phyloP scores from a whole-genome alignment of 2,329 filamentous ascomycete genomes.

The Aspergillus texensis region DNA sequence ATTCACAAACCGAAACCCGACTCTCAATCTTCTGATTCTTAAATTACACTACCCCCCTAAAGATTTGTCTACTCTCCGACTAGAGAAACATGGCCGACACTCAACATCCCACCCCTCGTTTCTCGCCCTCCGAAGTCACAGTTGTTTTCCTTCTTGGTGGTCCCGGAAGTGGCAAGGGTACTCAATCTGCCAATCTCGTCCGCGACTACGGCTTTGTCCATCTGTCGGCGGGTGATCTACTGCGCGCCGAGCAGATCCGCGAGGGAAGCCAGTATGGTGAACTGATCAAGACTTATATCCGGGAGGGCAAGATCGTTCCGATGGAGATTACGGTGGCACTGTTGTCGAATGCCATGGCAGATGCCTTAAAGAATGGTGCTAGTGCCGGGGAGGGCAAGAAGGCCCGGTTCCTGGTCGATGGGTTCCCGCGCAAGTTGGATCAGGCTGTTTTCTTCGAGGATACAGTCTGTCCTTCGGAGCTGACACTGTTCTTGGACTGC shows the following conservation, averaged over 20 bases:
- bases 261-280: constrained; percentile 85
- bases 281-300: constrained; percentile 91
- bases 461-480: constrained; percentile 77
- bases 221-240: constrained; percentile 87
- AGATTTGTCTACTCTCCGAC: background rate
- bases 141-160: constrained; percentile 96
- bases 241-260: constrained; percentile 90
- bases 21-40: constrained; percentile 31
- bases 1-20: constrained; percentile 56
- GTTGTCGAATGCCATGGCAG: constrained; percentile 89
- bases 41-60: background rate
- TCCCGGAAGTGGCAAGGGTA: constrained; percentile 94
- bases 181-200: constrained; percentile 88
- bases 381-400: constrained; percentile 45
- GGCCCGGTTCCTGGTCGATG: constrained; percentile 74
- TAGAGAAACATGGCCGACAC: constrained; percentile 23
- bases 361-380: constrained; percentile 59
- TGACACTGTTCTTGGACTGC: constrained; percentile 94
- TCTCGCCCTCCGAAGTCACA: constrained; percentile 78
- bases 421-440: constrained; percentile 96
- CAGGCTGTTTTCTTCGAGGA: constrained; percentile 94
- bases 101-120: constrained; percentile 66
- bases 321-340: constrained; percentile 96
- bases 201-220: constrained; percentile 88
- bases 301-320: constrained; percentile 93